These are phyloP conservation scores for Leucaena leucocephala DNA, from an alignment of 306 rosid genomes.

Conservation along the genomic window DNA sequence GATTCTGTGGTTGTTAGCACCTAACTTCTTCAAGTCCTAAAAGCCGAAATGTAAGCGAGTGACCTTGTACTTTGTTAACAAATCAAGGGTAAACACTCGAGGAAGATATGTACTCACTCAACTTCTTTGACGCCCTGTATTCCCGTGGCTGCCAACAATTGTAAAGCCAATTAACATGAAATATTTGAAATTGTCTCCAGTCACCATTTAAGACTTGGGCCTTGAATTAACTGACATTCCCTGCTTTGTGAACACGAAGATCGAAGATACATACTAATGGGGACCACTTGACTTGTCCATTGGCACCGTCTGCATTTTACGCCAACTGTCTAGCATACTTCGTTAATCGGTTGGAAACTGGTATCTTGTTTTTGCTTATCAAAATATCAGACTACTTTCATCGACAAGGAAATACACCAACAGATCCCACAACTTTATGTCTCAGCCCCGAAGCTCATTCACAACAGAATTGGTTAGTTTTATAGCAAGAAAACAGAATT, in stretches of 20 bases:
- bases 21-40: no score
- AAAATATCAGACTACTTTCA: background rate
- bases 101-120: no score
- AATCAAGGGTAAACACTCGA: no score
- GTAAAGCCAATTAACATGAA: no score
- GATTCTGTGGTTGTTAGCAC: no score
- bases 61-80: no score
- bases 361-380: background rate
- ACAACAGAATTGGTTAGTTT: constrained; percentile 33
- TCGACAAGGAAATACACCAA: constrained; percentile 9
- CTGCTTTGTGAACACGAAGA: background rate
- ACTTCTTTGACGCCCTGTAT: no score
- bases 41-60: no score
- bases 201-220: background rate
- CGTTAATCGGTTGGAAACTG: constrained; percentile 23
- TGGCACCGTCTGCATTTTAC: background rate
- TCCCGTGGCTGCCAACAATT: no score
- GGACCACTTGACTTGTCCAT: background rate
- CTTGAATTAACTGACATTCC: background rate
- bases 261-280: background rate
- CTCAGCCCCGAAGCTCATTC: constrained; percentile 29
- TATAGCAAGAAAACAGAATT: constrained; percentile 36
- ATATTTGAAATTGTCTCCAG: background rate
- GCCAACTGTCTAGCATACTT: background rate
- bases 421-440: constrained; percentile 24